These are phyloP conservation scores for Annona squamosa DNA, from an alignment of 164 flowering plant species.

Conservation along the genomic window DNA sequence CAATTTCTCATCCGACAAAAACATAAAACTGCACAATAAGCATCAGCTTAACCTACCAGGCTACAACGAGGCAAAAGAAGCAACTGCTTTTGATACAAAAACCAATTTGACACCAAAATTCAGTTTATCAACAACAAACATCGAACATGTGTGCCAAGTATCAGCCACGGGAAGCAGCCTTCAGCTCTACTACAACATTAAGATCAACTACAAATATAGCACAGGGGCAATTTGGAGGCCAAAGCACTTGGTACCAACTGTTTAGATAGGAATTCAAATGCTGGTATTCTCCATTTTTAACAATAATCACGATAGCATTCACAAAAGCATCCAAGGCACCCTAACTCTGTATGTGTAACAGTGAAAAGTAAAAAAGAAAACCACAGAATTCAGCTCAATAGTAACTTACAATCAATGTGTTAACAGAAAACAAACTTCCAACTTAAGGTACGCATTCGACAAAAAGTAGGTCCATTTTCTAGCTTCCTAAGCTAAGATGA, in stretches of 20 bases:
- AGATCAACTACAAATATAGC: too few relatives aligned
- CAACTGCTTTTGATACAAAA: background rate
- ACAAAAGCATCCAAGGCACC: background rate
- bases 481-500: background rate
- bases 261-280: background rate
- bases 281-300: background rate
- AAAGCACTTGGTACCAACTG: background rate
- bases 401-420: background rate
- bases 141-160: background rate
- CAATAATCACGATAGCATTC: background rate
- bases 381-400: background rate
- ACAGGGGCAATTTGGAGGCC: background rate
- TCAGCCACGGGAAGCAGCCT: background rate
- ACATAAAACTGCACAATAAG: background rate
- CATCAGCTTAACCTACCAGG: background rate
- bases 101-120: background rate
- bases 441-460: background rate
- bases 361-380: background rate
- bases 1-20: too few relatives aligned
- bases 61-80: background rate
- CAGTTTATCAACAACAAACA: background rate
- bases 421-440: background rate
- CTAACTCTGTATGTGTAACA: background rate
- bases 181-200: background rate
- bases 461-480: background rate